A percentile compares a stretch with the other conserved stretches of the same genome.
phyloP scores from a whole-genome alignment of 176 grass and related monocot species.

The Canna indica region DNA sequence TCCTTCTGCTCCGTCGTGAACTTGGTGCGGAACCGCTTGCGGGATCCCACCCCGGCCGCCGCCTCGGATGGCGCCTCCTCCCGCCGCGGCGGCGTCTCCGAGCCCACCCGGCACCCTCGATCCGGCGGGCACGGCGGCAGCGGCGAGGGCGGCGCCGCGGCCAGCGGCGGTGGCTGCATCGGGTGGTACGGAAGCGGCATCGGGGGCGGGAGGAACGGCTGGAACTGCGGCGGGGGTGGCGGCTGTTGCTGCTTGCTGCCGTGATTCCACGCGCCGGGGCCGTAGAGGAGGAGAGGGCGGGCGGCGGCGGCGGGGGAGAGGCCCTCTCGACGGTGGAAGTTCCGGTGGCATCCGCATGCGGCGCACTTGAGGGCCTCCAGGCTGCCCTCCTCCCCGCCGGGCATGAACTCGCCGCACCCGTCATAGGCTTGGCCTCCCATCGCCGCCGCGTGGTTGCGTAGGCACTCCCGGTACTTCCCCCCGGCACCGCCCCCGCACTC shows the following conservation, averaged over 20 bases:
- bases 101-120: background rate
- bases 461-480: background rate
- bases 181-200: background rate
- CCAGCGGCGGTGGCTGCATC: background rate
- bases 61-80: background rate
- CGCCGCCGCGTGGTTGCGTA: constrained; percentile 47
- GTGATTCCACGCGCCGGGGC: background rate
- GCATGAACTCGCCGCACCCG: constrained; percentile 69
- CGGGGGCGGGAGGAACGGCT: background rate
- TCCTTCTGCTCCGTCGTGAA: constrained; percentile 19
- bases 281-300: background rate
- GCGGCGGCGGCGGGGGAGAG: background rate
- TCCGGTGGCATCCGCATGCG: constrained; percentile 4
- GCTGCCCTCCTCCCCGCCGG: constrained; percentile 9
- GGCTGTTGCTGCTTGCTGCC: background rate
- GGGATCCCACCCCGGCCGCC: background rate
- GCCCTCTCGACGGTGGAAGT: background rate
- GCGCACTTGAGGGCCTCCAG: constrained; percentile 8
- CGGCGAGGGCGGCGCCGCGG: background rate
- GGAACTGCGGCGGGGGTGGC: background rate
- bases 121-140: background rate
- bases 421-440: constrained; percentile 42
- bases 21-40: constrained; percentile 15
- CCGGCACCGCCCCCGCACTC: background rate
- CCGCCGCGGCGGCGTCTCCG: constrained; percentile 1